Base-by-base conservation (phyloP, 1,284 basidiomycete genomes). In the Moesziomyces antarcticus region DNA sequence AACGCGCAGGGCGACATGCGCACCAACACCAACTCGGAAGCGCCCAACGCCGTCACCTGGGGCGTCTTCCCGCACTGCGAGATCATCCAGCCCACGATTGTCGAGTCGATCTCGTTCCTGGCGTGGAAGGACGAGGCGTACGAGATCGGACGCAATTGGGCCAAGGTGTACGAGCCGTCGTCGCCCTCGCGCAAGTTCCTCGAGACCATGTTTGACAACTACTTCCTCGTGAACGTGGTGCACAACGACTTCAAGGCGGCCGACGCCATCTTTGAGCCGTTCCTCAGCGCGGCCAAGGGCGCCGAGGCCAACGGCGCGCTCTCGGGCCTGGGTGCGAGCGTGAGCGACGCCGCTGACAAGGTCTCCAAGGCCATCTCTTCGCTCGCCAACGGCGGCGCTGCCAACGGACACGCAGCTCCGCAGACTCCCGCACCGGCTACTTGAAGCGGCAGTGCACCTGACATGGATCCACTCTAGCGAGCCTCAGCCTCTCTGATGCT, bases 1-100 rank as follows among this genome's bases (percentile, higher is more conserved):
- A 93, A 94, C 87, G 72, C 78, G 21, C 76, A 79, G 70, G 97
- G 97, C 49, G 95, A 98, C 82, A 88, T 98, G 77, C 88, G 90
- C 57, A 97, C 95, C 55, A 99, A 99, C 87, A 93, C 91, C 35
- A 90, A 91, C 69, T 91, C 91, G 1, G 93, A 96, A 37, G 93
- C 94, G 9, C 94, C 96, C 41, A 99, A 98, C 80, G 97, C 97
- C 8, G 97, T 99, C 48, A 99, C 97, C 0, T 99, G 96, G 97
- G 97, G 96, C 75, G 94, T 97, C 7, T 99, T 98, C 88, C 96
- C 97, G 9, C 81, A 82, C 64, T 20, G 93, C 85, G 97, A 99
- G 87, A 94, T 99, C 80, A 88, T 97, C 50, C 97, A 99, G 84
- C 95, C 96, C 27, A 99, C 97, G 21, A 96, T 99, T 73, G 97